Conservation (phyloP, 2,329 filamentous ascomycete genomes). For the Colletotrichum chrysophilum region DNA sequence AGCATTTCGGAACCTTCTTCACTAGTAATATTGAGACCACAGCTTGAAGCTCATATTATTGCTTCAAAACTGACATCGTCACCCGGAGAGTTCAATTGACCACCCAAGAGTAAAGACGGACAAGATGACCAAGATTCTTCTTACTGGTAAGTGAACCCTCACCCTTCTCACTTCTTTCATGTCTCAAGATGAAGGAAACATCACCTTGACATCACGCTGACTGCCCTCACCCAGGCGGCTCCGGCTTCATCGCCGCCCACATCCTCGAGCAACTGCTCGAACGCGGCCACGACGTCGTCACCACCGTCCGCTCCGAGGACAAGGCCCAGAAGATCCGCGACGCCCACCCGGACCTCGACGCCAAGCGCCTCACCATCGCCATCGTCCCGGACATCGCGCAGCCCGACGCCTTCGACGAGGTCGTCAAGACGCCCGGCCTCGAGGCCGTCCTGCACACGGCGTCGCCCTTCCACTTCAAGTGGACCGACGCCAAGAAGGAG, state of each 20-base stretch:
- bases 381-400: conserved; percentile 82
- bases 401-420: conserved; percentile 75
- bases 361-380: conserved; percentile 50
- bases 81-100: not conserved
- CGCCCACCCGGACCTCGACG: conserved; percentile 47
- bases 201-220: not conserved
- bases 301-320: conserved; percentile 59
- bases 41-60: not conserved
- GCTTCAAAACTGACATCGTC: not conserved
- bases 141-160: conserved; percentile 43
- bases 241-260: conserved; percentile 60
- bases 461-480: conserved; percentile 63
- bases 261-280: conserved; percentile 59
- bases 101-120: not conserved
- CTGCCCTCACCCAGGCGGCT: conserved; percentile 42
- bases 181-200: not conserved
- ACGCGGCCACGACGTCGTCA: conserved; percentile 56
- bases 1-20: not conserved
- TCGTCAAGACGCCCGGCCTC: conserved; percentile 53
- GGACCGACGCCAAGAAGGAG: conserved; percentile 55
- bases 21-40: not conserved
- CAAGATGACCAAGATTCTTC: conserved; percentile 51
- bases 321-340: conserved; percentile 58
- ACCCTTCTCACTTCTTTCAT: not conserved
- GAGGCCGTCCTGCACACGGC: conserved; percentile 66